Base-by-base conservation (phyloP, 768 basidiomycete species). In the Xerocomellus chrysenteron region DNA sequence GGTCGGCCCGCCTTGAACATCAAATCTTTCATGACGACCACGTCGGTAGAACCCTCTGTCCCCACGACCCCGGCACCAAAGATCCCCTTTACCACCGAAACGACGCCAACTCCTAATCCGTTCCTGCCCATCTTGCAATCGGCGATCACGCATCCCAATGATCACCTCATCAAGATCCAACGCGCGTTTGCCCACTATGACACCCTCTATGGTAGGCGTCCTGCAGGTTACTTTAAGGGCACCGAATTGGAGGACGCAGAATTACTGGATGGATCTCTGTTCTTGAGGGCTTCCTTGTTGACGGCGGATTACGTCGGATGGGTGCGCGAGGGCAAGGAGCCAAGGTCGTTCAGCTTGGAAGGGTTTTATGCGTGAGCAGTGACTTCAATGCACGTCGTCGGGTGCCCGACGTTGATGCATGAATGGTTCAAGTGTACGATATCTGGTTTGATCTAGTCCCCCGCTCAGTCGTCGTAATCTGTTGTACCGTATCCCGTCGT, bases 51-150 rank as follows among this genome's bases (percentile, higher is more conserved):
- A 33, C 61, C 35, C 47, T 65, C 58, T 53, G 60, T 33, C 47
- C 28, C 39, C 4, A 40, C 26, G 8, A 49, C 37, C 1, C 52
- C 50, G 1, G 24, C 33, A 1, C 13, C 56, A 19, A 36, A 32
- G 19, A 43, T 42, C 0, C 47, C 66, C 1, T 5, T 26, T 19
- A 55, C 54, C 13, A 59, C 57, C 3, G 64, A 57, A 35, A 59
- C 49, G 17, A 54, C 47, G 2, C 54, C 58, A 12, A 49, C 30
- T 1, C 70, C 74, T 3, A 79, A 79, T 47, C 61, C 68, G 0
- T 79, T 78, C 74, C 57, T 76, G 4, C 65, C 71, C 0, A 67
- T 78, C 56, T 63, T 79, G 42, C 71, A 78, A 51, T 67, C 68
- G 2, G 62, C 71, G 10, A 64, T 78, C 44, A 44, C 68, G 0